These are phyloP conservation scores for Suillus weaverae DNA, from an alignment of 768 basidiomycete species.

Conservation along the genomic window DNA sequence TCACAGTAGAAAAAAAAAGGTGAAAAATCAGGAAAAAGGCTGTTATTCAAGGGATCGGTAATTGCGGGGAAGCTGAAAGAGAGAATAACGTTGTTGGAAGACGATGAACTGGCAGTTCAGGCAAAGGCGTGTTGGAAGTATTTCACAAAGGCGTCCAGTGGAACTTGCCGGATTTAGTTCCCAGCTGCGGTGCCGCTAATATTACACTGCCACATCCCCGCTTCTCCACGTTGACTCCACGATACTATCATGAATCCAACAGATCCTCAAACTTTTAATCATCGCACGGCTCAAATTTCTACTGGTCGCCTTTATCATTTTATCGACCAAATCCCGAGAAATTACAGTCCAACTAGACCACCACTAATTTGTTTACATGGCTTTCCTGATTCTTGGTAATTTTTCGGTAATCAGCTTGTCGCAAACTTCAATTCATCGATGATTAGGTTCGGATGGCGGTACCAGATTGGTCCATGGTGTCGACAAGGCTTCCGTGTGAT, in stretches of 20 bases:
- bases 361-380: conserved; percentile 79
- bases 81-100: conserved; percentile 6
- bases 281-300: conserved; percentile 48
- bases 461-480: conserved; percentile 74
- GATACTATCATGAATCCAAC: conserved; percentile 11
- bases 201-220: conserved; percentile 17
- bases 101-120: conserved; percentile 15
- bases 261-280: conserved; percentile 45
- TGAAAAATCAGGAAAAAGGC: conserved; percentile 21
- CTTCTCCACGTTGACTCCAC: conserved; percentile 10
- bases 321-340: conserved; percentile 61
- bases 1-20: conserved; percentile 27
- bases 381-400: conserved; percentile 65
- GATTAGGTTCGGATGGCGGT: conserved; percentile 69
- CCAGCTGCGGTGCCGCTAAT: conserved; percentile 25
- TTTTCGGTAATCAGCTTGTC: background rate
- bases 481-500: conserved; percentile 61
- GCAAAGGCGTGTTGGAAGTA: conserved; percentile 23
- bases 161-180: conserved; percentile 26
- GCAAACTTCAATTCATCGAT: background rate
- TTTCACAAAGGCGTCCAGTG: conserved; percentile 26
- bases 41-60: conserved; percentile 11
- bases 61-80: conserved; percentile 18
- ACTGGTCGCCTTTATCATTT: conserved; percentile 71
- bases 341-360: conserved; percentile 36